These are phyloP conservation scores for Leccinum solheimii DNA, from an alignment of 1,284 basidiomycete genomes.

Conservation along the genomic window DNA sequence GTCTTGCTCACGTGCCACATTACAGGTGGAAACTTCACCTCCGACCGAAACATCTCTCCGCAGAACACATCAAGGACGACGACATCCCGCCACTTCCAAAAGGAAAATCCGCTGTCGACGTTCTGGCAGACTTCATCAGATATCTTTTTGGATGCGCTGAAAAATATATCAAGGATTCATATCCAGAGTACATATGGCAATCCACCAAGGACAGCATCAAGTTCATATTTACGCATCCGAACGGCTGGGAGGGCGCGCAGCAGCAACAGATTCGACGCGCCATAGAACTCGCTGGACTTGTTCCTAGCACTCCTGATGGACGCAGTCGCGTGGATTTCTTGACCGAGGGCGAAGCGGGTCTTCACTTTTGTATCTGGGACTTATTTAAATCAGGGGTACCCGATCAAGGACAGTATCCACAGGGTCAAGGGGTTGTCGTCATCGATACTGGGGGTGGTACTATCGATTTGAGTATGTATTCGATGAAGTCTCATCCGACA, in stretches of 20 bases:
- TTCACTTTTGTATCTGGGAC: conserved; percentile 45
- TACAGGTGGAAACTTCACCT: conserved; percentile 56
- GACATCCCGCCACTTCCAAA: conserved; percentile 45
- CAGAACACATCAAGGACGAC: conserved; percentile 19
- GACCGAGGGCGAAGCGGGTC: conserved; percentile 50
- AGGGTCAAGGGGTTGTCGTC: conserved; percentile 46
- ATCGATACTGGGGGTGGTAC: neutral
- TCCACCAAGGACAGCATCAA: conserved; percentile 22
- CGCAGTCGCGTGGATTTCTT: conserved; percentile 42
- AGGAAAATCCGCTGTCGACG: conserved; percentile 42
- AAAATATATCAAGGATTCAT: conserved; percentile 47
- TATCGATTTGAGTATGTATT: neutral
- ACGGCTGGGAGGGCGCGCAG: conserved; percentile 32
- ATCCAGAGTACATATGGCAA: conserved; percentile 29
- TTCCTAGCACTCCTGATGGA: conserved; percentile 20
- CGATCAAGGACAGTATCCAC: conserved; percentile 2
- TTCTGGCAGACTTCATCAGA: conserved; percentile 51
- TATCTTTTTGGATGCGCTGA: conserved; percentile 48
- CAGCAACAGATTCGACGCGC: conserved; percentile 40
- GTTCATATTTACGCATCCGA: conserved; percentile 33
- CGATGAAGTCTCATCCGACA: conserved; percentile 23
- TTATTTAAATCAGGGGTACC: conserved; percentile 32
- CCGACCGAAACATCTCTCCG: conserved; percentile 37
- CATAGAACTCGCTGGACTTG: conserved; percentile 33
- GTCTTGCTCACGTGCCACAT: conserved; percentile 29